Evolutionary conservation across 768 basidiomycete species (phyloP).

Genomic region (Sutorius australiensis): DNA sequence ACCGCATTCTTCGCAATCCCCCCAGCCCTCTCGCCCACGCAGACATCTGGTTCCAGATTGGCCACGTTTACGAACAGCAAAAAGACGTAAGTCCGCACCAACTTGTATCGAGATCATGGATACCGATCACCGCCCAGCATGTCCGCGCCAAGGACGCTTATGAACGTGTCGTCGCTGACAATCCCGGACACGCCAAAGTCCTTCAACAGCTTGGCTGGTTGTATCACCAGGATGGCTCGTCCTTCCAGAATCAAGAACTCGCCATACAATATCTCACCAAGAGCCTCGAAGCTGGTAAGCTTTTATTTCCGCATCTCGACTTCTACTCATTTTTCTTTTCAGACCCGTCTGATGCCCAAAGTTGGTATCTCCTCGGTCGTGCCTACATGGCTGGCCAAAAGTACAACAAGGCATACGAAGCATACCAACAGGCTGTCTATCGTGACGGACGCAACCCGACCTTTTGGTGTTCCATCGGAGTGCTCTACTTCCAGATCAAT

Average conservation of each 20-base stretch:
- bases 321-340: background rate
- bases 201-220: slow-evolving; percentile 98
- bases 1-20: slow-evolving; percentile 93
- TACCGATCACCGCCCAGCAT: slow-evolving; percentile 50
- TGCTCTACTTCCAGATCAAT: slow-evolving; percentile 99
- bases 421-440: slow-evolving; percentile 98
- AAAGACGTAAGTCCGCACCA: slow-evolving; percentile 66
- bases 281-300: slow-evolving; percentile 88
- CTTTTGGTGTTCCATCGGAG: slow-evolving; percentile 99
- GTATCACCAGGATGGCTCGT: slow-evolving; percentile 91
- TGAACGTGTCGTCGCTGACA: slow-evolving; percentile 90
- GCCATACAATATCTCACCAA: slow-evolving; percentile 93
- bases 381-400: slow-evolving; percentile 99
- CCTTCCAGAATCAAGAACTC: slow-evolving; percentile 93
- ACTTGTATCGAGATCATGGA: slow-evolving; percentile 2
- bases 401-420: slow-evolving; percentile 99
- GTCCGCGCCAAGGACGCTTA: slow-evolving; percentile 91
- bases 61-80: slow-evolving; percentile 97
- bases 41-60: slow-evolving; percentile 99
- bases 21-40: slow-evolving; percentile 94
- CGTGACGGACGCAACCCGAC: slow-evolving; percentile 98
- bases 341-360: slow-evolving; percentile 96
- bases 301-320: background rate
- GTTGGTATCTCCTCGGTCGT: slow-evolving; percentile 97
- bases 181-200: slow-evolving; percentile 93